Evolutionary conservation across 169 alveolate genomes (phyloP), one percentile per base, ranked within the genome.

Genomic region (Plasmodium reichenowi): DNA sequence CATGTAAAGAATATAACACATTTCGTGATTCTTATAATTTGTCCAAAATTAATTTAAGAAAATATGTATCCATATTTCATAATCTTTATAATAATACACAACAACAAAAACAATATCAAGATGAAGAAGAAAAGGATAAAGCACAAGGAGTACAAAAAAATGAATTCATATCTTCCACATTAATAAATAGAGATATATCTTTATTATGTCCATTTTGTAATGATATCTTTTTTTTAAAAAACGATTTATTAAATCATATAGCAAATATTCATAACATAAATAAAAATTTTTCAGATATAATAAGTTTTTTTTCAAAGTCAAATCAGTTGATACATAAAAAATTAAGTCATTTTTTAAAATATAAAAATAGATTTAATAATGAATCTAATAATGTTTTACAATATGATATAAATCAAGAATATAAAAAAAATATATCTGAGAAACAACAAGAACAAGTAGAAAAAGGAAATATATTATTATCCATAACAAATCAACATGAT

Each of bases 221-320:
- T 24, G 50, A 83, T 48, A 26, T 68, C 26, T 83, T 54, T 83
- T 58, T 56, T 68, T 83, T 68, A 48, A 83, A 83, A 68, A 67
- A 70, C n/a, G 91, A 83, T 67, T 83, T 83, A 66, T 72, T 83
- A 59, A 83, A 63, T 63, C 91, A 83, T 29, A 83, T 83, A 52
- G 43, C 91, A 24, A 83, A 52, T 83, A 29, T 83, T 47, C 91
- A 83, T 43, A 68, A 83, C 56, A 63, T 70, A 60, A 83, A 83
- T 38, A 67, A 72, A 72, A 83, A 45, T 6, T 54, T 68, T 68
- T 83, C 91, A 3, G 71, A 67, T 15, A 26, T 83, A 24, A 68
- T 83, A 13, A 68, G 63, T 38, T 83, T 83, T 48, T 68, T 83
- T 54, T 83, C 91, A n/a, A 68, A 83, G 13, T 54, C 80, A n/a